phyloP scores from a whole-genome alignment of 306 rosid genomes.

The Malus domestica region ASM211411v1 NC_041803.1:22278501-22279000 shows the following conservation, averaged over 20 bases:
- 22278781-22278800: slow-evolving; percentile 42
- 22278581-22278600: too few relatives aligned
- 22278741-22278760: slow-evolving; percentile 49
- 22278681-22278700: background rate
- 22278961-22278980: slow-evolving; percentile 63
- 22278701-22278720: too few relatives aligned
- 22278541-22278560: too few relatives aligned
- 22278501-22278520: too few relatives aligned
- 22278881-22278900: slow-evolving; percentile 15
- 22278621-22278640: too few relatives aligned
- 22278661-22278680: too few relatives aligned
- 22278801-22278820: slow-evolving; percentile 46
- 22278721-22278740: background rate
- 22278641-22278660: too few relatives aligned
- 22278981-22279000: slow-evolving; percentile 80
- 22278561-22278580: too few relatives aligned
- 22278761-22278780: slow-evolving; percentile 45
- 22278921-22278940: slow-evolving; percentile 45
- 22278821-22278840: slow-evolving; percentile 35
- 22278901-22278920: slow-evolving; percentile 39
- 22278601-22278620: too few relatives aligned
- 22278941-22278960: slow-evolving; percentile 45
- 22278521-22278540: too few relatives aligned
- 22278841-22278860: slow-evolving; percentile 68
- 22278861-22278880: slow-evolving; percentile 43